phyloP scores from a whole-genome alignment of 2,329 filamentous ascomycete genomes.

The Curvularia lunata region DNA sequence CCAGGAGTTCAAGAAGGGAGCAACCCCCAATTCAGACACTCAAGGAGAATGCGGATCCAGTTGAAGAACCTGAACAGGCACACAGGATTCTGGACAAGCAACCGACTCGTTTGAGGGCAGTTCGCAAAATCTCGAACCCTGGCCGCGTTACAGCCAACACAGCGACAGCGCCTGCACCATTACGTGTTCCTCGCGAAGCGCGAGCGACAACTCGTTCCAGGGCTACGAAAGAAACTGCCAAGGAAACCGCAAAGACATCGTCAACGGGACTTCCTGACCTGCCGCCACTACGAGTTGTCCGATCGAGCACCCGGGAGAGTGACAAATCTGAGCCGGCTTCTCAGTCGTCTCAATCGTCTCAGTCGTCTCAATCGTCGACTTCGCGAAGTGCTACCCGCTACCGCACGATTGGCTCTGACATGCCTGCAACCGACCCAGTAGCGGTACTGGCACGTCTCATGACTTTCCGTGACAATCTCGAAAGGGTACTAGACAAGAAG shows the following conservation, averaged over 20 bases:
- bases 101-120: slow-evolving; percentile 45
- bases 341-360: slow-evolving; percentile 14
- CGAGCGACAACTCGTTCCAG: slow-evolving; percentile 36
- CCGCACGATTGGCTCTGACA: slow-evolving; percentile 35
- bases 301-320: slow-evolving; percentile 25
- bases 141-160: slow-evolving; percentile 40
- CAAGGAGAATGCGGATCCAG: slow-evolving; percentile 49
- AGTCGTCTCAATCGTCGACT: slow-evolving; percentile 9
- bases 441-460: slow-evolving; percentile 55
- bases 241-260: slow-evolving; percentile 29
- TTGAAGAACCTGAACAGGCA: slow-evolving; percentile 34
- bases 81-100: slow-evolving; percentile 44
- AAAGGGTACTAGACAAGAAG: slow-evolving; percentile 51
- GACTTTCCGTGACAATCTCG: slow-evolving; percentile 55
- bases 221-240: slow-evolving; percentile 32
- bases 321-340: slow-evolving; percentile 29
- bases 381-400: slow-evolving; percentile 30
- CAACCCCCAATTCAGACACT: slow-evolving; percentile 36
- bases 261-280: slow-evolving; percentile 35
- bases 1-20: slow-evolving; percentile 32
- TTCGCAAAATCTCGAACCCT: slow-evolving; percentile 47
- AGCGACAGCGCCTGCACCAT: slow-evolving; percentile 36
- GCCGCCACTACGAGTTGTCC: slow-evolving; percentile 32
- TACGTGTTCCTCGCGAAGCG: slow-evolving; percentile 39
- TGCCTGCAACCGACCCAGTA: slow-evolving; percentile 52